Percentiles rank a stretch among this genome's conserved stretches.
Evolutionary conservation across 2,329 filamentous ascomycete species (phyloP).

Genomic region (Rhynchosporium agropyri): DNA sequence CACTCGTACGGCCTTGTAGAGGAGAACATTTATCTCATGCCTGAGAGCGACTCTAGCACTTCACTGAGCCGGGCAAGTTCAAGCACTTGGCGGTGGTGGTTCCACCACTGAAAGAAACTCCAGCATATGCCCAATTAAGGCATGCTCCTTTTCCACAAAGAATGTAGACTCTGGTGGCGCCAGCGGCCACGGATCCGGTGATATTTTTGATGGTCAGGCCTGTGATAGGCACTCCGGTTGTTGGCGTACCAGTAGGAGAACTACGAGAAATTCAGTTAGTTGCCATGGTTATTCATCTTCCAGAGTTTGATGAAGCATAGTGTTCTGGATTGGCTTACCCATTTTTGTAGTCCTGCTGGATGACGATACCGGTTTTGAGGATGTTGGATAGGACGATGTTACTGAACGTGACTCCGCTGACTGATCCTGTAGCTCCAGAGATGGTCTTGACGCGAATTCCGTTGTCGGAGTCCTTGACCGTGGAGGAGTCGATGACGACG

Average conservation of each 20-base stretch:
- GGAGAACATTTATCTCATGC: not conserved
- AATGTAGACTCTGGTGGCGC: constrained; percentile 52
- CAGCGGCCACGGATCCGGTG: constrained; percentile 45
- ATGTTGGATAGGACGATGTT: constrained; percentile 55
- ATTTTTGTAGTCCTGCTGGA: constrained; percentile 57
- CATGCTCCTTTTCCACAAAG: constrained; percentile 56
- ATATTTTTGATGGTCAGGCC: constrained; percentile 50
- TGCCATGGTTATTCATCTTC: not conserved
- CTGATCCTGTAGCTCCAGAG: constrained; percentile 44
- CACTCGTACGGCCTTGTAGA: too few relatives aligned
- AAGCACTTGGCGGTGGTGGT: constrained; percentile 47
- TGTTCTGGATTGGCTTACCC: not conserved
- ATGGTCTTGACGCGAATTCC: constrained; percentile 48
- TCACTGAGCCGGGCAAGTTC: constrained; percentile 42
- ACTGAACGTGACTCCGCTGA: constrained; percentile 55
- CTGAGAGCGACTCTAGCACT: constrained; percentile 29
- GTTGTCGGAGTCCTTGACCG: constrained; percentile 55
- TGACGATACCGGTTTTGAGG: constrained; percentile 50
- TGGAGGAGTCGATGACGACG: constrained; percentile 53
- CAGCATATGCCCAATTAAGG: constrained; percentile 56
- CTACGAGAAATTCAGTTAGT: constrained; percentile 1
- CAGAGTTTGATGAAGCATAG: not conserved
- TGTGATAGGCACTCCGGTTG: constrained; percentile 55
- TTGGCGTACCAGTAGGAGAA: constrained; percentile 35
- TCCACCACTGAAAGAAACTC: constrained; percentile 54